Evolutionary conservation across 1,284 basidiomycete species (phyloP).

Genomic region (Athelia psychrophila): DNA sequence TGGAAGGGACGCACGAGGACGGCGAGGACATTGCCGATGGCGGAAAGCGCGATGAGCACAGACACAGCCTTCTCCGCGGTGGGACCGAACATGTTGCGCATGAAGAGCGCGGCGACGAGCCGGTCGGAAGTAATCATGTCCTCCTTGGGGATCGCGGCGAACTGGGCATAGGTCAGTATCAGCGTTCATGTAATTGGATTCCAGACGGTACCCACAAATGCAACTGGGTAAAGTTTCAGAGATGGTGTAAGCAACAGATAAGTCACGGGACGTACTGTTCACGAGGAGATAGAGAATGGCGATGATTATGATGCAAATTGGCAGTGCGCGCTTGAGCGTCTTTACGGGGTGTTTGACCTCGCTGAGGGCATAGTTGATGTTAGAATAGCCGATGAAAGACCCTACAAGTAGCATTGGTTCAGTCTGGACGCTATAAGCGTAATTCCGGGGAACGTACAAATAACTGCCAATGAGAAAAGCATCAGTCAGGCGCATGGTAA

Average conservation of each 20-base stretch:
- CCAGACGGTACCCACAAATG: too few species aligned
- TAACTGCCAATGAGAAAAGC: too few species aligned
- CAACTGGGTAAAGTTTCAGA: too few species aligned
- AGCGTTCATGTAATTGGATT: too few species aligned
- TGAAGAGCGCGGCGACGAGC: slow-evolving; percentile 66
- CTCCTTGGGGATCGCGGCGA: slow-evolving; percentile 61
- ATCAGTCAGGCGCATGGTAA: too few species aligned
- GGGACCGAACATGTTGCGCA: slow-evolving; percentile 63
- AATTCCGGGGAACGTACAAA: background rate
- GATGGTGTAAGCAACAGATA: too few species aligned
- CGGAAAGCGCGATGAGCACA: slow-evolving; percentile 58
- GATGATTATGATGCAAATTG: slow-evolving; percentile 55
- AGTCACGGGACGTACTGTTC: slow-evolving; percentile 39
- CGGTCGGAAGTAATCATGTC: slow-evolving; percentile 59
- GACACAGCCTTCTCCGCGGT: slow-evolving; percentile 57
- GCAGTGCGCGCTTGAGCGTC: slow-evolving; percentile 65
- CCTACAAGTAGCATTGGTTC: slow-evolving; percentile 26
- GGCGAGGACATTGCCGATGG: slow-evolving; percentile 59
- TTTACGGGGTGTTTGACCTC: slow-evolving; percentile 64
- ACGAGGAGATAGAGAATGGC: slow-evolving; percentile 58
- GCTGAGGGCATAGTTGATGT: slow-evolving; percentile 69
- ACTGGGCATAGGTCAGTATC: too few species aligned
- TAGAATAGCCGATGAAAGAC: slow-evolving; percentile 69
- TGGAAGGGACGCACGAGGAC: slow-evolving; percentile 41
- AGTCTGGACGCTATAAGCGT: too few species aligned